Base-by-base conservation (phyloP, 2,329 filamentous ascomycete species). In the Orbilia brochopaga region DNA sequence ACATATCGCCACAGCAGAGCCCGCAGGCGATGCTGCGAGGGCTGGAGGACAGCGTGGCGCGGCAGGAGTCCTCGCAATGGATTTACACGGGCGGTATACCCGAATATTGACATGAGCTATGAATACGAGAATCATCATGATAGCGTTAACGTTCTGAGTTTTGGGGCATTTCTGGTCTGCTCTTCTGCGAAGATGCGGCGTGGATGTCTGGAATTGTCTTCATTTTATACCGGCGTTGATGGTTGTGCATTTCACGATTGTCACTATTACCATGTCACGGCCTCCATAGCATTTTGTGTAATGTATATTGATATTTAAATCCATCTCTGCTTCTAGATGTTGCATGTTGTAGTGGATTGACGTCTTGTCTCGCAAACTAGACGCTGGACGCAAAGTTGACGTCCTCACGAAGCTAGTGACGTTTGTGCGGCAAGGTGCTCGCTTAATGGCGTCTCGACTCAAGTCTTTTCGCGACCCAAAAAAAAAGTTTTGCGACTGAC, bases 401-500 rank as follows among this genome's bases (percentile, higher is more conserved):
- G n/a, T n/a, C n/a, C n/a, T n/a, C n/a, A n/a, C n/a, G n/a, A n/a
- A n/a, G n/a, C n/a, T n/a, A n/a, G n/a, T n/a, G n/a, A n/a, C n/a
- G n/a, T n/a, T n/a, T n/a, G n/a, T n/a, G n/a, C n/a, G n/a, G n/a
- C n/a, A n/a, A n/a, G n/a, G n/a, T n/a, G n/a, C n/a, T n/a, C n/a
- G n/a, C n/a, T n/a, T n/a, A n/a, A 44, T 44, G n/a, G 67, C 67
- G 67, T 60, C 67, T 57, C 53, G 61, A 72, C 61, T 51, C 60
- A 57, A 57, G 57, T 42, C 27, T 32, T 60, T 61, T 65, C 60
- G 60, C 60, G 48, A 70, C 59, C 35, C 50, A 57, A 46, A 50
- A 63, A 70, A 70, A 70, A 72, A 72, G 60, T 65, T 63, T 63
- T 63, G 60, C 60, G 60, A 63, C 60, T 17, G 40, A 46, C 50